Base-by-base conservation (phyloP, 1,284 basidiomycete genomes). In the Ustilago nuda region DNA sequence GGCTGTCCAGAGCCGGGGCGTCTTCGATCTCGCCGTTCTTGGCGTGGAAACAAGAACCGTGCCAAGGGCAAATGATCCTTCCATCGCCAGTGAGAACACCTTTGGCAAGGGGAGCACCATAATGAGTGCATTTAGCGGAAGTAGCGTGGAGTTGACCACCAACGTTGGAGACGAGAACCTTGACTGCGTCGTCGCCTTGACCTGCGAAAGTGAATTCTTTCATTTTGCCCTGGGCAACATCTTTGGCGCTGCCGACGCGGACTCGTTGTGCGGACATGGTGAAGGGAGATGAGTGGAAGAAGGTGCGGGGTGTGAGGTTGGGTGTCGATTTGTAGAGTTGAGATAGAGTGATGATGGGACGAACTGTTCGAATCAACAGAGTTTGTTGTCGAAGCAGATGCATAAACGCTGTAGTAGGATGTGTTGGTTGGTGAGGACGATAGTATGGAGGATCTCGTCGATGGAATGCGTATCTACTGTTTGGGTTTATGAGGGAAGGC, bases 31-130 rank as follows among this genome's bases (percentile, higher is more conserved):
- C 89, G 50, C 88, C 87, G 3, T 82, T 84, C 45, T 78, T 79
- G 72, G 93, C 90, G 78, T 92, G 92, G 89, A 95, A 96, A 87
- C 94, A 95, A 41, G 94, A 94, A 87, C 94, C 93, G 85, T 95
- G 94, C 93, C 94, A 95, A 8, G 93, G 93, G 84, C 92, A 86
- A 57, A 93, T 91, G 45, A 95, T 89, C 75, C 93, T 88, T 8
- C 92, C 94, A 82, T 93, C 91, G 35, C 90, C 89, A 9, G 92
- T 91, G 57, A 96, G 88, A 8, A 94, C 91, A 69, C 94, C 94
- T 86, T 94, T 94, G 8, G 88, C 89, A n/a, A 95, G 88, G 9
- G 91, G 76, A 12, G 93, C 92, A 13, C 93, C 93, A 82, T 93
- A 94, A 86, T 95, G 94, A 3, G 94, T 95, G 87, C 94, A 96